Evolutionary conservation across 106 monocot species (phyloP), one percentile per base, ranked within the genome.

Genomic region (Dioscorea dumetorum): DNA sequence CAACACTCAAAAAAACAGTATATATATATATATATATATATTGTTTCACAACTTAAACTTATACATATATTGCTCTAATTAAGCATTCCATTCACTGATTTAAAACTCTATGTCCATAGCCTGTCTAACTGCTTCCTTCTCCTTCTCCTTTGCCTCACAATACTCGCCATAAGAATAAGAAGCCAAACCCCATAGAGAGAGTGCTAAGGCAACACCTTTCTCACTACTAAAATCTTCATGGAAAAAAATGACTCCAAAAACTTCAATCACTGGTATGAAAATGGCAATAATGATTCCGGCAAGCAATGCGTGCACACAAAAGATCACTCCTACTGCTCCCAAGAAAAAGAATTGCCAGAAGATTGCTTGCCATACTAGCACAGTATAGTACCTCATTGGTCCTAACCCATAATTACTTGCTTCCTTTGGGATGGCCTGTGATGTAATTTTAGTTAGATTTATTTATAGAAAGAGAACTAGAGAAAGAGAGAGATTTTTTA

Each of bases 341-440:
- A 76, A n/a, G 22, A 62, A 64, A 22, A 63, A 62, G 33, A 52
- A 63, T 21, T 70, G 76, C 57, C 57, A 56, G 52, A 76, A 8
- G 22, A 76, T 48, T 33, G 64, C 48, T 13, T 13, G 32, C 12
- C 33, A 70, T 20, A 69, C 19, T 2, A 76, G 48, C 28, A 76
- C 56, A 10, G 70, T 0, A 20, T 76, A 76, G 57, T 70, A 76
- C 24, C 57, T 76, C 18, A 31, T 48, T 28, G 70, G 20, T 2
- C 76, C 76, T 5, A 76, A 63, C 10, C 33, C 76, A 33, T 61
- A 70, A 6, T 19, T 7, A 5, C 48, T 69, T 22, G 62, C 62
- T 17, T 76, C 76, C 60, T 23, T 63, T 64, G 56, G 48, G 22
- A 76, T 70, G 1, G 63, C 76, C 76, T 76, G 70, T 24, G 64